phyloP scores from a whole-genome alignment of 345 rosid species.

The Alliaria petiolata region DNA sequence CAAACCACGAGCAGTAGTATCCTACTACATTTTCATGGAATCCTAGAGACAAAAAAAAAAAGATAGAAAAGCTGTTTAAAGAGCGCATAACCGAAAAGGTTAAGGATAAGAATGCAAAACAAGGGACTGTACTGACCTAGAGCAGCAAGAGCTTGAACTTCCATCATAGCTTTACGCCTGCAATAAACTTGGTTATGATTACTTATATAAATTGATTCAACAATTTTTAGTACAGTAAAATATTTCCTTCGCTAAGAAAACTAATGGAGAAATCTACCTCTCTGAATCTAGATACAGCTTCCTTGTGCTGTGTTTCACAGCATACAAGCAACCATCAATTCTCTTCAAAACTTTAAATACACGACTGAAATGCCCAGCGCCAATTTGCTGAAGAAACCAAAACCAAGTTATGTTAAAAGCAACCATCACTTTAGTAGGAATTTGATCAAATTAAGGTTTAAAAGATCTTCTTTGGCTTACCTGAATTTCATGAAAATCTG shows the following conservation, averaged over 20 bases:
- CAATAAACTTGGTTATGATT: conserved; percentile 10
- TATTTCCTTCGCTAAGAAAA: not conserved
- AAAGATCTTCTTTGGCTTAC: conserved; percentile 19
- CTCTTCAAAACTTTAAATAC: conserved; percentile 91
- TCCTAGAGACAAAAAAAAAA: conserved; percentile 41
- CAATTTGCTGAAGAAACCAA: conserved; percentile 65
- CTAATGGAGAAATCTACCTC: conserved; percentile 43
- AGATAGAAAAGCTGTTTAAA: not conserved
- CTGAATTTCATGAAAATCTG: conserved; percentile 96
- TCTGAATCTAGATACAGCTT: conserved; percentile 68
- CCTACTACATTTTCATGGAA: conserved; percentile 79
- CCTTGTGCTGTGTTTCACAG: conserved; percentile 73
- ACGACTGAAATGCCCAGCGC: conserved; percentile 70
- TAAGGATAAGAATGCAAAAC: not conserved
- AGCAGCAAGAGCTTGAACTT: conserved; percentile 98
- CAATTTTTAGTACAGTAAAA: not conserved
- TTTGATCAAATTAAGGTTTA: not conserved
- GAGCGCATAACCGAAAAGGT: not conserved
- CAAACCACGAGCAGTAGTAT: conserved; percentile 94
- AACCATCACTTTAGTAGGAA: not conserved
- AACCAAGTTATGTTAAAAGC: conserved; percentile 6
- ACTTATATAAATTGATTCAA: not conserved
- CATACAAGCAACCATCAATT: conserved; percentile 95
- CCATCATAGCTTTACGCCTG: conserved; percentile 97
- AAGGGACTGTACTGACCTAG: conserved; percentile 49